phyloP scores from a whole-genome alignment of 2,329 filamentous ascomycete species.

The Pseudonectria buxi region DNA sequence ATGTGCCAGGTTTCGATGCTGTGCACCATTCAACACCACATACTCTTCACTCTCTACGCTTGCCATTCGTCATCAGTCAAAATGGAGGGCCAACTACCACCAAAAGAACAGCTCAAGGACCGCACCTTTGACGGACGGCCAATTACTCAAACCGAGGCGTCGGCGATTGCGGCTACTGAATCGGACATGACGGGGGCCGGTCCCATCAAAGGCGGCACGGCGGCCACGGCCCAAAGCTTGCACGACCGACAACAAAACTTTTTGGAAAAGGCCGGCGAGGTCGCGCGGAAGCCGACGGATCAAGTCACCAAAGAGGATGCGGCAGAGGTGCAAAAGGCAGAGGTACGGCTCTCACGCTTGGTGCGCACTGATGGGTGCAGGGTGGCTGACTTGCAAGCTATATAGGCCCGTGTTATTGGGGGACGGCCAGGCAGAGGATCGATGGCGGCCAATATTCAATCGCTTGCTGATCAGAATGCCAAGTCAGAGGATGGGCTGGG shows the following conservation, averaged over 20 bases:
- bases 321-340: conserved; percentile 20
- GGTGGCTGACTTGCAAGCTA: no score
- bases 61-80: no score
- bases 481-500: conserved; percentile 1
- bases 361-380: neutral
- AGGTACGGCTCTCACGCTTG: conserved; percentile 11
- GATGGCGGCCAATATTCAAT: conserved; percentile 21
- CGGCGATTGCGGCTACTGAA: conserved; percentile 19
- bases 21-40: no score
- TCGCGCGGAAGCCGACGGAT: conserved; percentile 21
- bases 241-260: conserved; percentile 29
- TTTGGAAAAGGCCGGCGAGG: conserved; percentile 20
- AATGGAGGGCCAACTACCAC: no score
- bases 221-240: conserved; percentile 27
- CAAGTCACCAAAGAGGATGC: conserved; percentile 27
- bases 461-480: conserved; percentile 21
- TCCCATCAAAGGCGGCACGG: conserved; percentile 25
- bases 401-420: conserved; percentile 12
- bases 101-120: no score
- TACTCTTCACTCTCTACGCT: no score
- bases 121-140: no score
- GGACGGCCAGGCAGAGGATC: conserved; percentile 19
- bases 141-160: neutral
- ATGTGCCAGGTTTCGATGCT: conserved; percentile 7
- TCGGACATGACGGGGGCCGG: conserved; percentile 23